Base-by-base conservation (phyloP, 257 asterid genomes). In the Scutellaria minor region DNA sequence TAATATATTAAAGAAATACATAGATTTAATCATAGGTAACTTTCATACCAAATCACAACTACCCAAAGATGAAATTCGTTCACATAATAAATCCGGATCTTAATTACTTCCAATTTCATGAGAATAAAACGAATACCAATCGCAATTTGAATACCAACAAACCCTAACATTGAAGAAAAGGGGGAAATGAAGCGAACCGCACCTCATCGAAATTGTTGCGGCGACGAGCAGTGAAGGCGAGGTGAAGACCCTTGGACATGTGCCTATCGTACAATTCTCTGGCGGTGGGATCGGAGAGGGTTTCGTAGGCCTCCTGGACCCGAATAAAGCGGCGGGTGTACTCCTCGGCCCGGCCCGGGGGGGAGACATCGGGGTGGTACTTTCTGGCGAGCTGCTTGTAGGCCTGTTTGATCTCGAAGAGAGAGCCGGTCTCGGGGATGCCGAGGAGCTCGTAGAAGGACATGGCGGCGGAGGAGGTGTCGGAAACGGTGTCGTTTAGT, bases 301-400 rank as follows among this genome's bases (percentile, higher is more conserved):
- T 90, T 64, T 93, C 97, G 71, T 93, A 93, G 4, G 98, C 98
- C 71, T 90, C 93, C 76, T 90, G 95, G 0, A 93, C 95, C 78
- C 70, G 86, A 66, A 93, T 85, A 69, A 93, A 93, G 74, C 82
- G 57, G 75, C 79, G 75, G 1, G 98, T 89, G 13, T 88, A 82
- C 86, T 87, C 93, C 52, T 89, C 86, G 46, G 79, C 87, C 86
- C 84, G 91, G 73, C 41, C 97, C 80, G 98, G 95, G 1, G 98
- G 98, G 7, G 96, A 93, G 0, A 93, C 95, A 74, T 93, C 98
- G 48, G 98, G 98, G 83, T 93, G 98, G 78, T 88, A 93, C 88
- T 87, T 88, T 73, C 95, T 72, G 4, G 96, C 98, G 9, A 88
- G 78, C 83, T 85, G 95, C 82, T 90, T 93, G 77, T 93, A 93